Evolutionary conservation across 1,284 basidiomycete genomes (phyloP).

Genomic region (Stygiomarasmius scandens): DNA sequence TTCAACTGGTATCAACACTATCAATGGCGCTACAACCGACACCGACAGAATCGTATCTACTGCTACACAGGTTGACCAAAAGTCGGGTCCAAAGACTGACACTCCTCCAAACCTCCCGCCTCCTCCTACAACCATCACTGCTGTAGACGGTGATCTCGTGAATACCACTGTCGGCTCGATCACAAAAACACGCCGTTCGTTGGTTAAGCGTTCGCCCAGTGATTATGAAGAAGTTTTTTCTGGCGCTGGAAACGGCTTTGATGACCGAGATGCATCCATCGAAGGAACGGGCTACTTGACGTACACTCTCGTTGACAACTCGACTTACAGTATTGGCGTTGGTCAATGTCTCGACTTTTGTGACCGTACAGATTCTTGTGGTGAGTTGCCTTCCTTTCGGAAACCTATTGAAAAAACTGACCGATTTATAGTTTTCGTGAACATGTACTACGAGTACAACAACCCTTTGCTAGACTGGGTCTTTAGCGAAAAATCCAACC

Average conservation of each 20-base stretch:
- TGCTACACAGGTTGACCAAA: slow-evolving; percentile 38
- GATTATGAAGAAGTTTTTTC: slow-evolving; percentile 39
- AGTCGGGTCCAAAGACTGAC: slow-evolving; percentile 31
- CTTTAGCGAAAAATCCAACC: slow-evolving; percentile 38
- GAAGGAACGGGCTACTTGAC: slow-evolving; percentile 45
- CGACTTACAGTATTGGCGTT: slow-evolving; percentile 41
- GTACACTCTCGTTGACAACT: slow-evolving; percentile 39
- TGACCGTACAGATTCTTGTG: slow-evolving; percentile 34
- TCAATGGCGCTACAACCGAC: slow-evolving; percentile 30
- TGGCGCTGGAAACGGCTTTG: slow-evolving; percentile 33
- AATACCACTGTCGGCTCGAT: slow-evolving; percentile 24
- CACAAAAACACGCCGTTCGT: slow-evolving; percentile 7
- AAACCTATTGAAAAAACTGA: background rate
- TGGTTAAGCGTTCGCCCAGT: slow-evolving; percentile 23
- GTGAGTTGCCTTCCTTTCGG: slow-evolving; percentile 26
- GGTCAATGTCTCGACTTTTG: slow-evolving; percentile 40
- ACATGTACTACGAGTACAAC: slow-evolving; percentile 48
- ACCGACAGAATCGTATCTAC: slow-evolving; percentile 36
- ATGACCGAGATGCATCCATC: slow-evolving; percentile 42
- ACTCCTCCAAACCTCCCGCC: slow-evolving; percentile 36
- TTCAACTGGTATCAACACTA: slow-evolving; percentile 1
- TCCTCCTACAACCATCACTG: slow-evolving; percentile 39
- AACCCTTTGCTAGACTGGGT: slow-evolving; percentile 40
- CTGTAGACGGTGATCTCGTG: slow-evolving; percentile 40
- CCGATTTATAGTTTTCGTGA: slow-evolving; percentile 40